Evolutionary conservation across 331 rosid genomes (phyloP).

Genomic region (Telfairia occidentalis): DNA sequence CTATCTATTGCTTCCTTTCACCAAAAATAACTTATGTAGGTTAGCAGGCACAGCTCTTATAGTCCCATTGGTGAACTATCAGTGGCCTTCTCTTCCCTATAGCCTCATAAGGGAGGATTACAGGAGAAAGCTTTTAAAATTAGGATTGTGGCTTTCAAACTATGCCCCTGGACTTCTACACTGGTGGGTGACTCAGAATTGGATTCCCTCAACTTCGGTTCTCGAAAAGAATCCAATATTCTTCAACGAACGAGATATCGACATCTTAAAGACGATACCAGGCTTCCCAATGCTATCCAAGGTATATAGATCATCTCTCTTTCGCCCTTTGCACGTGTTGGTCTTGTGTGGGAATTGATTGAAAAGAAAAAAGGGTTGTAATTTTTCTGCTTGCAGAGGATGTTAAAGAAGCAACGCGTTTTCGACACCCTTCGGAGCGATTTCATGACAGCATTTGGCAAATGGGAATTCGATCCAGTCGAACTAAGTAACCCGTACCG

Average conservation of each 20-base stretch:
- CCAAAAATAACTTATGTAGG: slow-evolving; percentile 34
- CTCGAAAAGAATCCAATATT: slow-evolving; percentile 51
- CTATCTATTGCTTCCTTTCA: slow-evolving; percentile 9
- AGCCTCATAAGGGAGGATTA: slow-evolving; percentile 51
- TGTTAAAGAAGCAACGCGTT: slow-evolving; percentile 35
- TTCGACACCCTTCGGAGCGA: slow-evolving; percentile 63
- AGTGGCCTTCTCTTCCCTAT: slow-evolving; percentile 67
- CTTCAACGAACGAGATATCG: slow-evolving; percentile 59
- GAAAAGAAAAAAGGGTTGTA: background rate
- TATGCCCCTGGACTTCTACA: slow-evolving; percentile 45
- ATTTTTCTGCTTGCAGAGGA: slow-evolving; percentile 31
- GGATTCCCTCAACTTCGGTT: slow-evolving; percentile 76
- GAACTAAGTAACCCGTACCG: slow-evolving; percentile 14
- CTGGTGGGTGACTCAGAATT: slow-evolving; percentile 79
- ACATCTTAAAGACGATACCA: slow-evolving; percentile 45
- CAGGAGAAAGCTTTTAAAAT: slow-evolving; percentile 36
- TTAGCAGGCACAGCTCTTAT: slow-evolving; percentile 67
- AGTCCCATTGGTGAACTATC: slow-evolving; percentile 67
- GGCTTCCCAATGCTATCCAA: slow-evolving; percentile 76
- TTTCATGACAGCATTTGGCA: slow-evolving; percentile 53
- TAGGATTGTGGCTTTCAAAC: slow-evolving; percentile 51
- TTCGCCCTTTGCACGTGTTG: background rate
- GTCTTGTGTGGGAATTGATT: background rate
- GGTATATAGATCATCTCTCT: slow-evolving; percentile 32
- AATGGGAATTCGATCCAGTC: slow-evolving; percentile 50